Conservation (phyloP, 129 eudicot genomes). For the Flaveria sonorensis region DNA sequence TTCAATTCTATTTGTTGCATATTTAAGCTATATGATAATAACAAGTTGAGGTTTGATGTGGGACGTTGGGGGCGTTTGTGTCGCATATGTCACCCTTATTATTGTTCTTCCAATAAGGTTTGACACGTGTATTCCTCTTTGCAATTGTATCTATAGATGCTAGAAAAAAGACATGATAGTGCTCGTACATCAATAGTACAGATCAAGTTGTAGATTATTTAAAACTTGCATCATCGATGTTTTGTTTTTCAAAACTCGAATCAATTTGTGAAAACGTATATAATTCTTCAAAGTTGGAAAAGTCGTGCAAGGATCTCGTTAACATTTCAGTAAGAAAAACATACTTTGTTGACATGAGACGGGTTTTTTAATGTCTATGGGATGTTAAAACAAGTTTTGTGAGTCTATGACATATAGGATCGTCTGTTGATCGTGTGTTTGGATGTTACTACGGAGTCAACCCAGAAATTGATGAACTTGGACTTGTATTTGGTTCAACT, state of each 20-base stretch:
- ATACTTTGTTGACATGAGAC: not conserved
- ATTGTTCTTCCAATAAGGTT: slow-evolving; percentile 18
- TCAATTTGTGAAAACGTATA: no score
- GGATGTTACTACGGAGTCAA: no score
- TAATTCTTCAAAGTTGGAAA: no score
- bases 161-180: not conserved
- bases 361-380: not conserved
- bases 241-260: not conserved
- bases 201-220: not conserved
- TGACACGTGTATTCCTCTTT: slow-evolving; percentile 9
- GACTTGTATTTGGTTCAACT: not conserved
- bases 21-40: slow-evolving; percentile 23
- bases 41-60: slow-evolving; percentile 32
- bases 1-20: slow-evolving; percentile 28
- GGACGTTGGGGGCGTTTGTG: slow-evolving; percentile 24
- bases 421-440: not conserved
- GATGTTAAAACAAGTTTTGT: not conserved
- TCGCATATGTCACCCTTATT: slow-evolving; percentile 15
- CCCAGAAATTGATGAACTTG: not conserved
- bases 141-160: not conserved
- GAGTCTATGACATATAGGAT: not conserved
- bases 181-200: slow-evolving; percentile 19
- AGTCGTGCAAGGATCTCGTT: no score
- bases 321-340: not conserved
- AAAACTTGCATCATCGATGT: slow-evolving; percentile 4